Conservation (phyloP, 805 yeast species). For the Metschnikowia borealis region DNA sequence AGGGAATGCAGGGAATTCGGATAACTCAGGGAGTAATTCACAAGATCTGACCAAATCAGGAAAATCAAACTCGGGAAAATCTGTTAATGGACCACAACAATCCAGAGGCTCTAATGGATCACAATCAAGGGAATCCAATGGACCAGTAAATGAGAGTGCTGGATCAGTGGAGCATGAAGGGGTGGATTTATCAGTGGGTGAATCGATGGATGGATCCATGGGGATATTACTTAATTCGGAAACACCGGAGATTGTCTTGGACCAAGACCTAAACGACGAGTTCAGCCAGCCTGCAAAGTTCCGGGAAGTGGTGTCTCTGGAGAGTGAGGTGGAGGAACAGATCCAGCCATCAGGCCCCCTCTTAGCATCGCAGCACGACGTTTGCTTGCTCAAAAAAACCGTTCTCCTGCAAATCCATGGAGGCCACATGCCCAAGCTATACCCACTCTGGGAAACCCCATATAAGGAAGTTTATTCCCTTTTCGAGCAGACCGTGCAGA, state of each 20-base stretch:
- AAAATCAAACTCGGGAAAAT: too few relatives aligned
- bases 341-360: background rate
- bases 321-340: background rate
- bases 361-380: slow-evolving; percentile 4
- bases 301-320: background rate
- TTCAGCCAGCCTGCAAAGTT: background rate
- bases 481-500: slow-evolving; percentile 59
- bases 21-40: too few relatives aligned
- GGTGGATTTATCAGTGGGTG: too few relatives aligned
- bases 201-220: too few relatives aligned
- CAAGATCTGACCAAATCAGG: too few relatives aligned
- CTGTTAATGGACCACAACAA: too few relatives aligned
- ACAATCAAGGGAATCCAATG: too few relatives aligned
- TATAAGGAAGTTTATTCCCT: slow-evolving; percentile 51
- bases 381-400: slow-evolving; percentile 5
- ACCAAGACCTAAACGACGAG: background rate
- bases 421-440: slow-evolving; percentile 6
- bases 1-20: background rate
- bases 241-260: too few relatives aligned
- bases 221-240: too few relatives aligned
- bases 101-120: too few relatives aligned
- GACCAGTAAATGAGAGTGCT: too few relatives aligned
- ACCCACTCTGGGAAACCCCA: slow-evolving; percentile 24
- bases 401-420: slow-evolving; percentile 14
- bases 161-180: too few relatives aligned